Conservation (phyloP, 2,329 filamentous ascomycete species). For the Fusarium xylarioides region DNA sequence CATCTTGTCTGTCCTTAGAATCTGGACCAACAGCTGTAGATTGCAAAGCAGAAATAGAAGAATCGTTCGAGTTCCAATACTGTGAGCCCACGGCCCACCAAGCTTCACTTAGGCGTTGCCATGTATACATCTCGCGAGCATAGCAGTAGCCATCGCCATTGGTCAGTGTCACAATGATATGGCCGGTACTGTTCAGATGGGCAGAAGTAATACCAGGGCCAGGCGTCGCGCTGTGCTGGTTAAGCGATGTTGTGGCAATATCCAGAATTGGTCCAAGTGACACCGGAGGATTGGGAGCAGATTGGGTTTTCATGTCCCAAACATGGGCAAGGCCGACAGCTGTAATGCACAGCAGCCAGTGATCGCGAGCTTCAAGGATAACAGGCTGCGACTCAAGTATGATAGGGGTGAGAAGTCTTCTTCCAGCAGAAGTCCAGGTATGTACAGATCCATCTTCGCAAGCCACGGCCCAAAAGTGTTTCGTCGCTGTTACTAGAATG, state of each 20-base stretch:
- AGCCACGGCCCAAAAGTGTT: slow-evolving; percentile 89
- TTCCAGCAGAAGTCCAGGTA: slow-evolving; percentile 90
- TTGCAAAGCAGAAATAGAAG: slow-evolving; percentile 82
- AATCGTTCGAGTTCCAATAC: slow-evolving; percentile 98
- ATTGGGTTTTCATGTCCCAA: slow-evolving; percentile 88
- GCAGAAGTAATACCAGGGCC: slow-evolving; percentile 90
- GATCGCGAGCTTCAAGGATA: slow-evolving; percentile 88
- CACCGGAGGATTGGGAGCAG: slow-evolving; percentile 87
- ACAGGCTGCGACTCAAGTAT: slow-evolving; percentile 93
- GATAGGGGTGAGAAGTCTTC: slow-evolving; percentile 84
- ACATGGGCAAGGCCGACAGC: slow-evolving; percentile 90
- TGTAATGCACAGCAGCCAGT: slow-evolving; percentile 90
- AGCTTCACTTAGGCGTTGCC: slow-evolving; percentile 94
- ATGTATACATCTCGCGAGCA: slow-evolving; percentile 83
- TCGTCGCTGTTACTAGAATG: slow-evolving; percentile 89
- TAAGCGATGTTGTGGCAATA: slow-evolving; percentile 80
- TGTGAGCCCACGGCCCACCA: slow-evolving; percentile 99
- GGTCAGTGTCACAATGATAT: slow-evolving; percentile 87
- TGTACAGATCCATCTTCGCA: slow-evolving; percentile 94
- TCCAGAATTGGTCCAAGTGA: slow-evolving; percentile 91
- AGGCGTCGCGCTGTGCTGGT: slow-evolving; percentile 76
- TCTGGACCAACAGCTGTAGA: slow-evolving; percentile 72
- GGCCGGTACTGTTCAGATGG: slow-evolving; percentile 86
- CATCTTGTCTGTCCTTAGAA: slow-evolving; percentile 56
- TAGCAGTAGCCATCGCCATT: slow-evolving; percentile 97